These are phyloP conservation scores for Musa acuminata DNA, from an alignment of 176 grass and related monocot species.

Conservation along the genomic window DNA sequence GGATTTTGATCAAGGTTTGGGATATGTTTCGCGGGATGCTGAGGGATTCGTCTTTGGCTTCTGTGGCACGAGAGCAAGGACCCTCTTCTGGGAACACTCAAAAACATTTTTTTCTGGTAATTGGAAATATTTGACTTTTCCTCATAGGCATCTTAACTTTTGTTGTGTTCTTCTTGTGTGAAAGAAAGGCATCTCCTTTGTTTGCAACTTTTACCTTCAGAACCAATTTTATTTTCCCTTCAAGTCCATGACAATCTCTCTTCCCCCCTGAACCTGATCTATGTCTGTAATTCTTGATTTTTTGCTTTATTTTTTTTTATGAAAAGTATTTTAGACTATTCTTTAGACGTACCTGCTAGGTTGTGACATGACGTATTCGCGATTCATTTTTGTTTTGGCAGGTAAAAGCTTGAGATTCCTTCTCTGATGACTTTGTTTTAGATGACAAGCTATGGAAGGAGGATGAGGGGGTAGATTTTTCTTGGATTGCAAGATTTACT, in stretches of 20 bases:
- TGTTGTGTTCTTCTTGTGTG: neutral
- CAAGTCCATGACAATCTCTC: neutral
- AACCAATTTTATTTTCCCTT: neutral
- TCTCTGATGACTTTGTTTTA: neutral
- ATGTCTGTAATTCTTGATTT: neutral
- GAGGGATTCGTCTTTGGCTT: neutral
- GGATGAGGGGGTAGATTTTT: neutral
- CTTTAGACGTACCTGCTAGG: neutral
- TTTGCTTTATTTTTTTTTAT: neutral
- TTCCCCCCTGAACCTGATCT: neutral
- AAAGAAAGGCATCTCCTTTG: slow-evolving; percentile 9
- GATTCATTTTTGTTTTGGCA: neutral
- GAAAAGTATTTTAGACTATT: neutral
- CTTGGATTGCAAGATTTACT: slow-evolving; percentile 3
- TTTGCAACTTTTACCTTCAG: neutral
- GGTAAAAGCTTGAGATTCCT: too few relatives aligned
- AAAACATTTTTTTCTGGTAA: neutral
- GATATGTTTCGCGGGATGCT: neutral
- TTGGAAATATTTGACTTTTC: neutral
- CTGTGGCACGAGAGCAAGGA: neutral
- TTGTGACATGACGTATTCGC: neutral
- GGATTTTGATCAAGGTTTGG: neutral
- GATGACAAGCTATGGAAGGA: neutral
- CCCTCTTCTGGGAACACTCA: neutral
- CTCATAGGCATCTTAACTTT: neutral